Base-by-base conservation (phyloP, 768 basidiomycete genomes). In the Cantharellus anzutake region DNA sequence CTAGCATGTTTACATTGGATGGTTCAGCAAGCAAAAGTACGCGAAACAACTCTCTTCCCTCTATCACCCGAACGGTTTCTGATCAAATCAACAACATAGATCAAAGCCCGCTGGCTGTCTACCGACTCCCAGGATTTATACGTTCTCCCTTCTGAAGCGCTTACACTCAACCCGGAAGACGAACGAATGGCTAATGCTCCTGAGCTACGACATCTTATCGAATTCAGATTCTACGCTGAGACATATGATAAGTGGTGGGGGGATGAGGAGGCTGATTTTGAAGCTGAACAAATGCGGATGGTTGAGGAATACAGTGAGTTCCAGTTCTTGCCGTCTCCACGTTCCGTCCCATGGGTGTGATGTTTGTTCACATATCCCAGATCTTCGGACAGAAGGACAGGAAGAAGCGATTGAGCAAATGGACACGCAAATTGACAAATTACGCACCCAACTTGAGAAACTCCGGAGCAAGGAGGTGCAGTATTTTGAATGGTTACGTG, bases 1-100 rank as follows among this genome's bases (percentile, higher is more conserved):
- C 74, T 98, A 14, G 94, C 86, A 29, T 85, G 87, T 66, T 68
- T 98, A 41, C 86, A 93, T 70, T 99, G 96, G 96, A 72, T 99
- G 11, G 87, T 86, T 4, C 83, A 88, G 65, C 69, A 88, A 64
- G 83, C 85, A 66, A 84, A 83, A 73, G 94, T 93, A 65, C 57
- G 16, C 3, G 5, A 57, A 60, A 20, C 55, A 41, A 41, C 42
- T 50, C 20, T 5, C 4, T 34, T n/a, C 39, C 39, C 4, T 7
- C 2, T 56, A 42, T n/a, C 11, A 38, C 52, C 73, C 70, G 70
- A 65, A 55, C 66, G 68, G 52, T 59, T 71, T 48, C 64, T 72
- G 55, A 84, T 84, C 20, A 29, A 29, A 29, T 29, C 20, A 29
- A 29, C 20, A 29, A 29, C 20, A 29, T 64, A 66, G 65, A 53